A percentile compares a stretch with the other conserved stretches of the same genome.
Evolutionary conservation across 495 filamentous ascomycete genomes (phyloP).

Genomic region (Aspergillus steynii): DNA sequence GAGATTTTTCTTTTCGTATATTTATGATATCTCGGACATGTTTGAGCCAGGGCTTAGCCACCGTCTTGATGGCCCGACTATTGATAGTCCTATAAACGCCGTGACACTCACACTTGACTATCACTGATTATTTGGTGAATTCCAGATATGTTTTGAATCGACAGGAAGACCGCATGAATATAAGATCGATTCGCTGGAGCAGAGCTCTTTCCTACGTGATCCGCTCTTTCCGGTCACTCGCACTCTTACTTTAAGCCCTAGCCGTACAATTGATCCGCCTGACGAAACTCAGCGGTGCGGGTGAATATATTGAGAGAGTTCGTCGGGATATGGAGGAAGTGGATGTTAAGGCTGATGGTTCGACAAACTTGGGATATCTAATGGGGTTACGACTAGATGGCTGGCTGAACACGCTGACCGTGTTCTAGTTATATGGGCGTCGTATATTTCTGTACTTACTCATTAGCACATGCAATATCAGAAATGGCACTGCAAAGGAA

Average conservation of each 20-base stretch:
- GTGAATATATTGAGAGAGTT: slow-evolving; percentile 34
- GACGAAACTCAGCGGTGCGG: slow-evolving; percentile 33
- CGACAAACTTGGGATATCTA: slow-evolving; percentile 27
- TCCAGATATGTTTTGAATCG: slow-evolving; percentile 22
- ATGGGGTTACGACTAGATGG: slow-evolving; percentile 20
- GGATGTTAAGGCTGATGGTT: slow-evolving; percentile 30
- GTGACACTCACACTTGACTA: slow-evolving; percentile 22
- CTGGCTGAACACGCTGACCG: slow-evolving; percentile 26
- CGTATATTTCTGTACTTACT: neutral
- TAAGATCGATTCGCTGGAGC: slow-evolving; percentile 23
- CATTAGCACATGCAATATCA: neutral
- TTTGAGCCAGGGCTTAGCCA: neutral
- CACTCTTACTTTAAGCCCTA: slow-evolving; percentile 25
- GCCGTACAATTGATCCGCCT: slow-evolving; percentile 28
- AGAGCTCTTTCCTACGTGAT: slow-evolving; percentile 26
- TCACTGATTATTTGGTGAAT: slow-evolving; percentile 21
- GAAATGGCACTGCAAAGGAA: neutral
- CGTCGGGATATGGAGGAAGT: slow-evolving; percentile 32
- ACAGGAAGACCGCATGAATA: slow-evolving; percentile 20
- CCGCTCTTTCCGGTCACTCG: slow-evolving; percentile 28
- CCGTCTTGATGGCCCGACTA: neutral
- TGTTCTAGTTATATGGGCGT: slow-evolving; percentile 11
- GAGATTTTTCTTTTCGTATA: too few species aligned
- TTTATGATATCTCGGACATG: neutral
- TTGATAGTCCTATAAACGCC: slow-evolving; percentile 9